Conservation (phyloP, 257 asterid species). For the Solanum appendiculatum region DNA sequence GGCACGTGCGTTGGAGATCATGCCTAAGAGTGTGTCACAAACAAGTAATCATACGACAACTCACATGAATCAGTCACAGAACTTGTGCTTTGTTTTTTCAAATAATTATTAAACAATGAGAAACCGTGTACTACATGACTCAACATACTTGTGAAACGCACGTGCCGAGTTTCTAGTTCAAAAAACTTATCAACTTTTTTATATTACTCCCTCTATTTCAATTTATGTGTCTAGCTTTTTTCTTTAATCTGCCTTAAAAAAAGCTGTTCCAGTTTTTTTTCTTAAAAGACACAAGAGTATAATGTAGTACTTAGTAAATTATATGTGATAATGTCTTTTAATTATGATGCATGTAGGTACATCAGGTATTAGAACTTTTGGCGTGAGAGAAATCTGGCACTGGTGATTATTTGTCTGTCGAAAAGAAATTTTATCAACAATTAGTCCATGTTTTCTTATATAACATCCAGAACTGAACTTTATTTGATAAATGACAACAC, state of each 20-base stretch:
- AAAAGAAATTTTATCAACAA: neutral
- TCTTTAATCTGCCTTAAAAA: neutral
- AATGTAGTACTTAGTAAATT: neutral
- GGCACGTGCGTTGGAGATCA: neutral
- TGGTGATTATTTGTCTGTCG: neutral
- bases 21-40: neutral
- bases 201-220: neutral
- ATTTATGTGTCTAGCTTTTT: neutral
- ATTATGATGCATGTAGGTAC: neutral
- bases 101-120: neutral
- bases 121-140: neutral
- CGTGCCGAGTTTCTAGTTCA: neutral
- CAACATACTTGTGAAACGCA: neutral
- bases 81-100: neutral
- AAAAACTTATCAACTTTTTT: neutral
- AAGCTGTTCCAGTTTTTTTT: neutral
- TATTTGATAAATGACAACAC: neutral
- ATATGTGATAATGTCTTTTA: neutral
- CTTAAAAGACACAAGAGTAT: neutral
- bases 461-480: neutral
- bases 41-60: neutral
- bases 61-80: neutral
- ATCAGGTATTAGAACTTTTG: neutral
- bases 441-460: neutral
- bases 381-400: neutral